phyloP scores from a whole-genome alignment of 2,329 filamentous ascomycete species.

The Cryphonectria japonica region DNA sequence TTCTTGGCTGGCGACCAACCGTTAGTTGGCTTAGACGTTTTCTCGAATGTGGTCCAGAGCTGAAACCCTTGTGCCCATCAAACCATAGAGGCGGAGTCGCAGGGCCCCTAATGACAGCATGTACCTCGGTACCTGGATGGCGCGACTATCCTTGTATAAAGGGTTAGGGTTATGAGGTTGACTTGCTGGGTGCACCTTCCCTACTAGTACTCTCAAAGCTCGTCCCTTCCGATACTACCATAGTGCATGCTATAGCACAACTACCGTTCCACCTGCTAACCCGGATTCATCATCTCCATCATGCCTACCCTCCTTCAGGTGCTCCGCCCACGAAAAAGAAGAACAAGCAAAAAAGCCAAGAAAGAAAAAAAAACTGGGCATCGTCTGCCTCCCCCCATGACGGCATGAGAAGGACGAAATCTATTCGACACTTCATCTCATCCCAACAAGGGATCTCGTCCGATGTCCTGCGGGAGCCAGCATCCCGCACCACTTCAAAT shows the following conservation, averaged over 20 bases:
- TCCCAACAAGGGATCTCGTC: conserved; percentile 6
- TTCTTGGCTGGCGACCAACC: background rate
- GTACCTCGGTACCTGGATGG: background rate
- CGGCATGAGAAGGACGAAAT: background rate
- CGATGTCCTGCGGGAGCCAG: background rate
- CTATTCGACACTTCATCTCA: conserved; percentile 3
- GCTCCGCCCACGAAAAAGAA: background rate
- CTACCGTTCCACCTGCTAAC: background rate
- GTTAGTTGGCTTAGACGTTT: background rate
- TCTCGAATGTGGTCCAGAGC: background rate
- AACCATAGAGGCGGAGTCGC: background rate
- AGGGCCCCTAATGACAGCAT: background rate
- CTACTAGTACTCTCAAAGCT: background rate
- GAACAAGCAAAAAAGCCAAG: background rate
- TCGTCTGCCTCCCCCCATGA: background rate
- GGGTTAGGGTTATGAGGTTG: background rate
- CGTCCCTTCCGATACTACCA: background rate
- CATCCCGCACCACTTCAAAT: background rate
- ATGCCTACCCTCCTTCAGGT: background rate
- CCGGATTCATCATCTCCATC: background rate
- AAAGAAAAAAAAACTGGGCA: background rate
- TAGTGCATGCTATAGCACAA: background rate
- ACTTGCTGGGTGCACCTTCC: background rate
- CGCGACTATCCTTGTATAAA: background rate
- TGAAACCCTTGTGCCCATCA: background rate